Conservation (phyloP, 129 eudicot species). For the Chrysanthemum makinoi region DNA sequence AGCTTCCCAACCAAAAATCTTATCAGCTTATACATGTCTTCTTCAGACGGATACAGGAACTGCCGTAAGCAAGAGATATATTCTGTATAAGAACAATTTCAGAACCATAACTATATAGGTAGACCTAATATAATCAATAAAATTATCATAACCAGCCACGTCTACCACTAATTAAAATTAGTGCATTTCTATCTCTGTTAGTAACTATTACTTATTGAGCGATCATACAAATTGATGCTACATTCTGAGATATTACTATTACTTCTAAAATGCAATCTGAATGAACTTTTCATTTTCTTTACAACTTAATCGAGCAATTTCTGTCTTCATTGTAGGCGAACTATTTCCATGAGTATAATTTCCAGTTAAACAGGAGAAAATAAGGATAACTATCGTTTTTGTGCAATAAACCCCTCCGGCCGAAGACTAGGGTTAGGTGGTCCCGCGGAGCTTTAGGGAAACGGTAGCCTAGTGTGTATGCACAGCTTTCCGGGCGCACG, state of each 20-base stretch:
- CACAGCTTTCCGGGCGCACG: too few relatives aligned
- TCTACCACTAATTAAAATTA: not conserved
- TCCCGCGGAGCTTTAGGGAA: too few relatives aligned
- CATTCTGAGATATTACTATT: not conserved
- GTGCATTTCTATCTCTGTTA: not conserved
- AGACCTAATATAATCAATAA: not conserved
- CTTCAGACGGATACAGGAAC: slow-evolving; percentile 88
- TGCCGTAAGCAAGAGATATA: slow-evolving; percentile 62
- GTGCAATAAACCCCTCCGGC: too few relatives aligned
- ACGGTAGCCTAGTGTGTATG: too few relatives aligned
- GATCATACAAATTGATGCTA: too few relatives aligned
- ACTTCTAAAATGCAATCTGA: slow-evolving; percentile 16
- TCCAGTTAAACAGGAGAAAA: too few relatives aligned
- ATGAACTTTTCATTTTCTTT: not conserved
- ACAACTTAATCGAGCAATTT: not conserved
- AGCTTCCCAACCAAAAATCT: slow-evolving; percentile 71
- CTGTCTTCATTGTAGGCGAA: not conserved
- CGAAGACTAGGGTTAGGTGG: too few relatives aligned
- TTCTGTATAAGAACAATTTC: slow-evolving; percentile 42
- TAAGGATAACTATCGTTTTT: too few relatives aligned
- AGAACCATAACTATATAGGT: slow-evolving; percentile 28
- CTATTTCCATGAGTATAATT: too few relatives aligned
- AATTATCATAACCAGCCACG: slow-evolving; percentile 1
- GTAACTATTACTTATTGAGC: too few relatives aligned
- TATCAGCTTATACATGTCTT: slow-evolving; percentile 71